These are phyloP conservation scores for Fagopyrum esculentum DNA, from an alignment of 148 eudicot species.

Conservation along the genomic window DNA sequence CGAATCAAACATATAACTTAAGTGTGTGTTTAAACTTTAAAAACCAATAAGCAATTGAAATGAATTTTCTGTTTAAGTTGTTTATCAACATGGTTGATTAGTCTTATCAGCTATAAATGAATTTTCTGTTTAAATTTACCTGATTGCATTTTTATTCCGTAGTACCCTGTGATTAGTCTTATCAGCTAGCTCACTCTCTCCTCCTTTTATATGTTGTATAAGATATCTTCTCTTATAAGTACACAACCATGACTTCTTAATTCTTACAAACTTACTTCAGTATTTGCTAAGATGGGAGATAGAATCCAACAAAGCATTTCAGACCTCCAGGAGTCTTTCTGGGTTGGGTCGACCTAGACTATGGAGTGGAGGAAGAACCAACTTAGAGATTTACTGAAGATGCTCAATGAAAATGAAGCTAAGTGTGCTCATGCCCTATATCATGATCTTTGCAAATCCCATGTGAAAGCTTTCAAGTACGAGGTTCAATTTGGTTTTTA, in stretches of 20 bases:
- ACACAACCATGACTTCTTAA: not conserved
- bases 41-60: too few relatives aligned
- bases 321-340: conserved; percentile 49
- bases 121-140: too few relatives aligned
- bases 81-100: too few relatives aligned
- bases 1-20: too few relatives aligned
- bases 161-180: too few relatives aligned
- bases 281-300: not conserved
- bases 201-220: not conserved
- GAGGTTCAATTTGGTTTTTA: conserved; percentile 37
- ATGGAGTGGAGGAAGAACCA: conserved; percentile 66
- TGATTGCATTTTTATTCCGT: too few relatives aligned
- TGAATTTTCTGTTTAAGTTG: too few relatives aligned
- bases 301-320: conserved; percentile 14
- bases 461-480: conserved; percentile 63
- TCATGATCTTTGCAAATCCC: conserved; percentile 63
- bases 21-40: too few relatives aligned
- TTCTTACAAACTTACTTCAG: too few relatives aligned
- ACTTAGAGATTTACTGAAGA: conserved; percentile 37
- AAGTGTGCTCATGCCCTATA: conserved; percentile 46
- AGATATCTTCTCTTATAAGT: not conserved
- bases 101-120: too few relatives aligned
- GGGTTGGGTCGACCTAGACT: conserved; percentile 48
- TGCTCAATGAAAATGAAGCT: conserved; percentile 43
- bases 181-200: not conserved